phyloP scores from a whole-genome alignment of 768 basidiomycete species.

The Leccinum arenicola region DNA sequence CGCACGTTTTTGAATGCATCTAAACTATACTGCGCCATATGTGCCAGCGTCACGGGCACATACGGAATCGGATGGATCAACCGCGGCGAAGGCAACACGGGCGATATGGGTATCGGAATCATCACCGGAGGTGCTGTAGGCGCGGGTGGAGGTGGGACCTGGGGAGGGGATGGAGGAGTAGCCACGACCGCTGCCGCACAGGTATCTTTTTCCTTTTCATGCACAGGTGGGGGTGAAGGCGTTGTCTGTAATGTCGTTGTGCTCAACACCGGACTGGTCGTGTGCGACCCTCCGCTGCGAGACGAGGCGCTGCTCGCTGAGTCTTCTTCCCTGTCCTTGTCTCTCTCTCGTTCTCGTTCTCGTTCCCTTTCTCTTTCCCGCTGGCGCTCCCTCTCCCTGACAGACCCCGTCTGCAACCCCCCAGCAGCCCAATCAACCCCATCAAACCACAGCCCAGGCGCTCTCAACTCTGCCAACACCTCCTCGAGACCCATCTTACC shows the following conservation, averaged over 20 bases:
- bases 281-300: conserved; percentile 52
- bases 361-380: conserved; percentile 12
- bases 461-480: conserved; percentile 52
- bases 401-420: conserved; percentile 27
- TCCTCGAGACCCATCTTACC: conserved; percentile 59
- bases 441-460: conserved; percentile 66
- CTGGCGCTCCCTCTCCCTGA: conserved; percentile 14
- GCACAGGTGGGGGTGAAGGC: conserved; percentile 63
- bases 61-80: conserved; percentile 68
- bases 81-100: conserved; percentile 58
- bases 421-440: conserved; percentile 60
- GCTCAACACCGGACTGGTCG: conserved; percentile 71
- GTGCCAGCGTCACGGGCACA: conserved; percentile 53
- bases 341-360: conserved; percentile 15
- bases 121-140: background rate
- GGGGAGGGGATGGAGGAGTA: background rate
- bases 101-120: conserved; percentile 46
- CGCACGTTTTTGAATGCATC: conserved; percentile 58
- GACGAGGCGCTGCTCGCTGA: conserved; percentile 45
- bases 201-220: conserved; percentile 36
- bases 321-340: conserved; percentile 40
- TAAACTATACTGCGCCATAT: conserved; percentile 54
- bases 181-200: conserved; percentile 2
- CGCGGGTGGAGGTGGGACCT: background rate
- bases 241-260: conserved; percentile 77